Evolutionary conservation across 805 yeast genomes (phyloP).

Genomic region (Hanseniaspora pseudoguilliermondii): DNA sequence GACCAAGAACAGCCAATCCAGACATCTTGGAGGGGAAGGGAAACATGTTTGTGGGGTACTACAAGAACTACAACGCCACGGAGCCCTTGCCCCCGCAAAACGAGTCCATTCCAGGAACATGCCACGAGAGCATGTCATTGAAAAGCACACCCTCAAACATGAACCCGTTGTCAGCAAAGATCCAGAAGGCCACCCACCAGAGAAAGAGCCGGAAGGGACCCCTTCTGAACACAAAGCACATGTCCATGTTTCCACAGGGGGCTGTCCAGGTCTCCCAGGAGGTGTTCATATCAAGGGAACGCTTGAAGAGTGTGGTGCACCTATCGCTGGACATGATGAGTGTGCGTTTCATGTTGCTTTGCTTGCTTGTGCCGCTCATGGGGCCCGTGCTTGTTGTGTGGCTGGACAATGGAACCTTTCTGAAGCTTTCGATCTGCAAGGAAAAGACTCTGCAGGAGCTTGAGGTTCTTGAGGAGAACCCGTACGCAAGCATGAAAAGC

Average conservation of each 20-base stretch:
- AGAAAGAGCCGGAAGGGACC: constrained; percentile 3
- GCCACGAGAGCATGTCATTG: too few relatives aligned
- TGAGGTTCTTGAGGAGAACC: not conserved
- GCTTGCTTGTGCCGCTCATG: not conserved
- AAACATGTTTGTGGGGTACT: not conserved
- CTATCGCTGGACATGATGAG: not conserved
- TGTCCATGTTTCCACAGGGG: constrained; percentile 1
- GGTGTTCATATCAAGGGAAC: not conserved
- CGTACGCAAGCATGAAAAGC: not conserved
- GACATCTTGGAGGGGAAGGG: not conserved
- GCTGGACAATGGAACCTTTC: not conserved
- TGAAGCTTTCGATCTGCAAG: constrained; percentile 1
- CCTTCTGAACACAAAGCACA: not conserved
- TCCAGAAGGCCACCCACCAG: not conserved
- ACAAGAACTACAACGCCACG: not conserved
- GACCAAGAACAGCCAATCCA: not conserved
- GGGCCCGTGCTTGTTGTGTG: not conserved
- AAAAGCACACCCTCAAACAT: not conserved
- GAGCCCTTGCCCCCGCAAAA: not conserved
- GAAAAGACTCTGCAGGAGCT: not conserved
- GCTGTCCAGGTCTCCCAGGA: not conserved
- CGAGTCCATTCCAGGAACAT: not conserved
- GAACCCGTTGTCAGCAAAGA: not conserved
- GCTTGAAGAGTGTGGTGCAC: not conserved
- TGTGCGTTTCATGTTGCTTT: not conserved